Base-by-base conservation (phyloP, 441 rosid genomes). In the Francoa sonchifolia region DNA sequence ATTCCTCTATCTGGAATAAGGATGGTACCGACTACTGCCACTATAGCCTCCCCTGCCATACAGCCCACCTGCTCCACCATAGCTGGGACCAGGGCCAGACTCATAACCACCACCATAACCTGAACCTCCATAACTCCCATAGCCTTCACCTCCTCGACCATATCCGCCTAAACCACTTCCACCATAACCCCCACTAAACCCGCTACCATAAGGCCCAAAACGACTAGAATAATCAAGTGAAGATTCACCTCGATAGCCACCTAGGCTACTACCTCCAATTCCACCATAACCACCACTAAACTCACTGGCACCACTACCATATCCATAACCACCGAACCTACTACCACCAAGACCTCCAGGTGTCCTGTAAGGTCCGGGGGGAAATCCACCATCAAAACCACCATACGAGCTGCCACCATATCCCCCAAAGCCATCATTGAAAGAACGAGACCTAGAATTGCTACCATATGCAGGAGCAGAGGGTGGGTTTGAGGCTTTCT, bases 1-100 rank as follows among this genome's bases (percentile, higher is more conserved):
- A n/a, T n/a, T 61, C 34, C 51, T 67, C 81, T 76, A 84, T 62
- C 95, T 79, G 50, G 80, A 63, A 54, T 84, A 89, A 34, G 97
- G 97, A 74, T 89, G 95, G 61, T 79, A 89, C 21, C 94, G 83
- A 77, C 83, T 75, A 77, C 76, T 70, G 88, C 81, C 68, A 72
- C 79, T 74, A 77, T 81, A 79, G 69, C 95, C 74, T 64, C 81
- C 90, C 73, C 88, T 70, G 42, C 94, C 83, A 55, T 75, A 82
- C 34, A 72, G 54, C 26, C 79, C 90, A 65, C 87, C 74, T 57
- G 75, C 67, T 52, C 82, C 88, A 57, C 79, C 83, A 60, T 72
- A 81, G 69, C 85, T 68, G 52, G 80, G 52, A 58, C 90, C 93
- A 39, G 84, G 66, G 50, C 90, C 79, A 4, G 73, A 56, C 32